phyloP scores from a whole-genome alignment of 371 early-diverging fungal genomes.

The Choanephora cucurbitarum region DNA sequence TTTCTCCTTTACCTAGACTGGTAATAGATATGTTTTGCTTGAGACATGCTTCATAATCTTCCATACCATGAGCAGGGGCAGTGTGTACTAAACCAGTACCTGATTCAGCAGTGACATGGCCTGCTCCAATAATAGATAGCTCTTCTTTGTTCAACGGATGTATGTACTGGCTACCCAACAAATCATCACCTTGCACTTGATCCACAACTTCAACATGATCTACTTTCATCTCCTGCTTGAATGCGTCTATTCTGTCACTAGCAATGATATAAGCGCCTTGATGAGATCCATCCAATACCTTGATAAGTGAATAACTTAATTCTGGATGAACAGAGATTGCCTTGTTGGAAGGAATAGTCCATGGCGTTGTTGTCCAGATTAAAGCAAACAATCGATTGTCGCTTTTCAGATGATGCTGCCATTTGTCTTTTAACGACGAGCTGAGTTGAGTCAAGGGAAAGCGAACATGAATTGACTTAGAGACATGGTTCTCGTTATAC shows the following conservation, averaged over 20 bases:
- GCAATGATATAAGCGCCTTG: constrained; percentile 50
- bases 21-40: constrained; percentile 58
- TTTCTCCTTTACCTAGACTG: constrained; percentile 48
- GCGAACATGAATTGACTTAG: constrained; percentile 75
- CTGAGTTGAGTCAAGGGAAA: constrained; percentile 44
- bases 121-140: constrained; percentile 62
- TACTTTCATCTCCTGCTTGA: constrained; percentile 22
- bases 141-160: constrained; percentile 63
- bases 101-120: constrained; percentile 79
- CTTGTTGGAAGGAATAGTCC: constrained; percentile 92
- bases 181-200: constrained; percentile 53
- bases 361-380: constrained; percentile 97
- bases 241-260: constrained; percentile 46
- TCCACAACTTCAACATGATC: constrained; percentile 17
- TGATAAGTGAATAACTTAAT: constrained; percentile 68
- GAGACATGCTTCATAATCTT: constrained; percentile 85
- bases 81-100: constrained; percentile 95
- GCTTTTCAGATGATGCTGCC: constrained; percentile 12
- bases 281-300: constrained; percentile 22
- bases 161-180: constrained; percentile 69
- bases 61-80: constrained; percentile 96
- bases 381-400: constrained; percentile 51
- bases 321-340: constrained; percentile 82
- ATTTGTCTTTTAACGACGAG: constrained; percentile 19
- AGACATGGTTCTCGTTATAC: constrained; percentile 83